Base-by-base conservation (phyloP, 805 yeast genomes). In the Candida sithepensis region DNA sequence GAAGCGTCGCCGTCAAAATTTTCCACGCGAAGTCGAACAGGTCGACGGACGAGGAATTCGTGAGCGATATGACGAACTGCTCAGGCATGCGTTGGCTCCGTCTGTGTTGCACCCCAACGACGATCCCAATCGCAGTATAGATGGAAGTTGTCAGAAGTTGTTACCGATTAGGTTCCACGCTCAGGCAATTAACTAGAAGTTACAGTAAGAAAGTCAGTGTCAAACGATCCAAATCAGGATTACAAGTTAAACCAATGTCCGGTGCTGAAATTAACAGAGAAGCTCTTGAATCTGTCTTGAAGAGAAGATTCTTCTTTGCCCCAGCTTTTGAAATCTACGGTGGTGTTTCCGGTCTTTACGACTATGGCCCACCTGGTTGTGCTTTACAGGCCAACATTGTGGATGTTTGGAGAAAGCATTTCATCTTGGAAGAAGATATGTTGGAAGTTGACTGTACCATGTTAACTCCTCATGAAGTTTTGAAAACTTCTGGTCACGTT, bases 291-390 rank as follows among this genome's bases (percentile, higher is more conserved):
- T 84, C 86, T 67, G 88, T 91, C 49, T 75, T 94, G 61, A 94
- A 92, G 70, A 85, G 97, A 69, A 82, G 99, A 67, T 94, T 94
- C 75, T 94, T 94, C 72, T 95, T 81, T 67, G 97, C 98, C 16
- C 99, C 99, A 55, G 84, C 98, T 32, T 94, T 94, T 63, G 99
- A 94, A 67, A 81, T 92, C 54, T 94, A 94, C 68, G 99, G 99
- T 58, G 99, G 99, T 69, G 98, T 94, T 41, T 88, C 97, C 42
- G 99, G 99, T 56, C 77, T 94, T 49, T 94, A 88, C 69, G 99
- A 94, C 69, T 94, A 91, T 66, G 99, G 99, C 73, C 99, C 99
- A 54, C 97, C 99, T 67, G 99, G 99, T 53, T 92, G 98, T 75
- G 95, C 98, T 12, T 81, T 94, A 71, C 98, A 92, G 75, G 96